These are phyloP conservation scores for Diplodia sapinea DNA, from an alignment of 2,329 filamentous ascomycete genomes.

Conservation along the genomic window DNA sequence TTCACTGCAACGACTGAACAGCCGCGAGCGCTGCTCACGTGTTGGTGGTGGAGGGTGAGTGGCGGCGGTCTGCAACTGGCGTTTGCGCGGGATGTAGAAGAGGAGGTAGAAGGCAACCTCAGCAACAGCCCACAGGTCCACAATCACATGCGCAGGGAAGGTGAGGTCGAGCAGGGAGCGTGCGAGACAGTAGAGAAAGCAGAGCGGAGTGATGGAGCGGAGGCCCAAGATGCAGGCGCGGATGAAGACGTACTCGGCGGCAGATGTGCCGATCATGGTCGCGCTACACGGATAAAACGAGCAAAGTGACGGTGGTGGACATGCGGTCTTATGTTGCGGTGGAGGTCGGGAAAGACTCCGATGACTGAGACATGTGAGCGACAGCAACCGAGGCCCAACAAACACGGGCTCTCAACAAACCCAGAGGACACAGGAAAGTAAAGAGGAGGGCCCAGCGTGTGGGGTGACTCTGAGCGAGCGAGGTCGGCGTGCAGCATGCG, in stretches of 20 bases:
- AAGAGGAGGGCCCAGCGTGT: not conserved
- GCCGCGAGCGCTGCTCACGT: conserved; percentile 55
- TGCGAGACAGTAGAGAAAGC: conserved; percentile 54
- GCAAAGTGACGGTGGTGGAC: not conserved
- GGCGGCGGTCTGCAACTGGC: conserved; percentile 59
- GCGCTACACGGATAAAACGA: not conserved
- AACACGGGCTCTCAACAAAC: not conserved
- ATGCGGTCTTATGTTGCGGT: not conserved
- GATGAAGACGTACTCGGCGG: conserved; percentile 53
- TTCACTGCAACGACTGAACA: conserved; percentile 64
- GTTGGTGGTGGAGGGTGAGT: conserved; percentile 56
- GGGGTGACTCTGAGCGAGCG: not conserved
- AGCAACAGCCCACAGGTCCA: conserved; percentile 55
- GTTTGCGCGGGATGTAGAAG: conserved; percentile 59
- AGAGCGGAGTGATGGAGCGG: conserved; percentile 58
- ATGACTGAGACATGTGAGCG: not conserved
- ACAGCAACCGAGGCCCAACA: not conserved
- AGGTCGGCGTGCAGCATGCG: no score
- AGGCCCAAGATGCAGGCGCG: conserved; percentile 56
- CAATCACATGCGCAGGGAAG: conserved; percentile 37
- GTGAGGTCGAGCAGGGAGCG: conserved; percentile 42
- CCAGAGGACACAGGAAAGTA: not conserved
- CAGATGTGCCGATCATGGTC: conserved; percentile 50
- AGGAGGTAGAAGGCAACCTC: conserved; percentile 62
- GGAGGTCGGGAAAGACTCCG: no score